A percentile compares a stretch with the other conserved stretches of the same genome.
phyloP scores from a whole-genome alignment of 345 rosid species.

The Brassica rapa region DNA sequence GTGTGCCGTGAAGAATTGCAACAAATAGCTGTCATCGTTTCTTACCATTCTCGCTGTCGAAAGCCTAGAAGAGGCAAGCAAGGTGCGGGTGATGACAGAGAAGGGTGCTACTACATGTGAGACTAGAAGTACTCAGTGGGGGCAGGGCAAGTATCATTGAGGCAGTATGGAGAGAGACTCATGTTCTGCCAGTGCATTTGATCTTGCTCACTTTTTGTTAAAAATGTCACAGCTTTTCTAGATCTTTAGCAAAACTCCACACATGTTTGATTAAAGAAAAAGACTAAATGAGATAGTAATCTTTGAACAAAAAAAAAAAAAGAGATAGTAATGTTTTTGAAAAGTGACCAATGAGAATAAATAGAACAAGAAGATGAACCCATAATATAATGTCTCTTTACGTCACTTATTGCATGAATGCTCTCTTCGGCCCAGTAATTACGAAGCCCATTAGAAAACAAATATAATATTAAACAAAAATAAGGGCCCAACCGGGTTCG shows the following conservation, averaged over 20 bases:
- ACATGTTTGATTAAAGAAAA: background rate
- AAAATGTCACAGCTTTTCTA: background rate
- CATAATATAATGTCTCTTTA: background rate
- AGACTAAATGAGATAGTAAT: background rate
- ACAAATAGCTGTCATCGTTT: constrained; percentile 14
- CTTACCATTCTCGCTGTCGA: background rate
- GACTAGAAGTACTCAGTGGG: constrained; percentile 30
- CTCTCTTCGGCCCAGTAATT: background rate
- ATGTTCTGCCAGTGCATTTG: constrained; percentile 38
- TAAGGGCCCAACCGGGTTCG: constrained; percentile 54
- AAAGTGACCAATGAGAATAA: background rate
- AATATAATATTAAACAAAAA: background rate
- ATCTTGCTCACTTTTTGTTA: constrained; percentile 29
- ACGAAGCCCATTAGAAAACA: background rate
- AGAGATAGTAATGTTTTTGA: background rate
- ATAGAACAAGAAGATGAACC: background rate
- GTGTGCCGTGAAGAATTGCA: background rate
- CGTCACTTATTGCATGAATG: background rate
- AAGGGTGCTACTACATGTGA: constrained; percentile 8
- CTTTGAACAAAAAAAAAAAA: background rate
- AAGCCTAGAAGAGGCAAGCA: background rate
- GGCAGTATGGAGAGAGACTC: constrained; percentile 24
- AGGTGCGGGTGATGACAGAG: constrained; percentile 38
- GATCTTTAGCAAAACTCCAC: background rate
- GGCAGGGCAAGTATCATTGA: constrained; percentile 37